Conservation (phyloP, 164 flowering plant species). For the Magnolia officinalis region DNA sequence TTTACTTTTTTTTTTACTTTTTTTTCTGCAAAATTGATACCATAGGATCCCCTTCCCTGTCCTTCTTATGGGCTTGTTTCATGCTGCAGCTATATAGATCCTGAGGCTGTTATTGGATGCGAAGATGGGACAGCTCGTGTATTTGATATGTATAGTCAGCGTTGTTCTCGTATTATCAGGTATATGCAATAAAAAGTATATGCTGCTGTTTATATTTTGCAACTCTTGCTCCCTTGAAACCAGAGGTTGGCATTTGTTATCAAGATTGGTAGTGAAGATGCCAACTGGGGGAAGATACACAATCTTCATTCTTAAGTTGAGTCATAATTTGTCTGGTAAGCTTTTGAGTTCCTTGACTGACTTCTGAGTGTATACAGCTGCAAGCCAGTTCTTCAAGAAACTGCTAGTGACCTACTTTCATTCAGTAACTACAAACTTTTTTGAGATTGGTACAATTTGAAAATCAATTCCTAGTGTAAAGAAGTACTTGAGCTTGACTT, state of each 20-base stretch:
- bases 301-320: too few species aligned
- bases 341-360: too few species aligned
- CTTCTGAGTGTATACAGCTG: too few species aligned
- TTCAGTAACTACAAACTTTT: too few species aligned
- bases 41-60: neutral
- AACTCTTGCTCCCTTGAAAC: neutral
- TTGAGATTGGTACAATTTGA: too few species aligned
- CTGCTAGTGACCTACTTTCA: too few species aligned
- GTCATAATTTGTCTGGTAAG: too few species aligned
- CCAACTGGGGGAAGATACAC: neutral
- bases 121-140: constrained; percentile 83
- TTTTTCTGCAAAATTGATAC: too few species aligned
- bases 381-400: too few species aligned
- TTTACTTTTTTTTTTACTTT: too few species aligned
- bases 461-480: neutral
- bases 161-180: constrained; percentile 78
- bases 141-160: constrained; percentile 90
- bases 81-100: constrained; percentile 69
- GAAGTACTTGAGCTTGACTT: neutral
- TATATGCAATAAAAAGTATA: constrained; percentile 17
- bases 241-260: neutral
- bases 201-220: neutral
- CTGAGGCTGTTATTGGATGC: constrained; percentile 89
- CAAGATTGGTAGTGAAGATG: neutral
- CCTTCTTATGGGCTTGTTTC: neutral